phyloP scores from a whole-genome alignment of 768 basidiomycete genomes.

The Hypholoma sublateritium region DNA sequence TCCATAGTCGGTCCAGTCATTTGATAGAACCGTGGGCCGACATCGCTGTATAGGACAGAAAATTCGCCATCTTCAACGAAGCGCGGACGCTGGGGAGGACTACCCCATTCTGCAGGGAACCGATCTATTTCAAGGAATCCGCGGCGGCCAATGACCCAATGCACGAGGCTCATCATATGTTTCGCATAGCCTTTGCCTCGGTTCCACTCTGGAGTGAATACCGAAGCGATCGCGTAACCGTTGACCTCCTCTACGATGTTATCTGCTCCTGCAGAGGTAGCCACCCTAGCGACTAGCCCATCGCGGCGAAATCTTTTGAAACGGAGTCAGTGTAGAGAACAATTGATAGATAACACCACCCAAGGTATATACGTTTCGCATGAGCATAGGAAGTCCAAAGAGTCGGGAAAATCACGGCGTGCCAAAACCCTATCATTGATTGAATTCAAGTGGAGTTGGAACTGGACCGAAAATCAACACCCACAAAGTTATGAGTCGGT shows the following conservation, averaged over 20 bases:
- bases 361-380: constrained; percentile 53
- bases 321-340: neutral
- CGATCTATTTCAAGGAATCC: constrained; percentile 9
- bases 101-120: constrained; percentile 27
- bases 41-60: constrained; percentile 29
- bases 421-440: constrained; percentile 52
- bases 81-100: constrained; percentile 16
- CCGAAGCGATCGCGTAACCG: constrained; percentile 55
- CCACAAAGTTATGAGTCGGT: constrained; percentile 52
- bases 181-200: constrained; percentile 56
- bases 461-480: neutral
- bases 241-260: constrained; percentile 27
- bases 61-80: constrained; percentile 19
- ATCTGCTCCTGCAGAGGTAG: constrained; percentile 8
- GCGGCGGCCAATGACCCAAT: constrained; percentile 34
- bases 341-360: neutral
- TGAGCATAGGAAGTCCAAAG: constrained; percentile 56
- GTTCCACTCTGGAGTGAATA: constrained; percentile 51
- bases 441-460: neutral
- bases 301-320: constrained; percentile 8
- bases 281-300: constrained; percentile 33
- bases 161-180: constrained; percentile 66
- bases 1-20: constrained; percentile 17
- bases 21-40: constrained; percentile 24
- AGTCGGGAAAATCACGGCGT: constrained; percentile 46